These are phyloP conservation scores for Phytopythium montanum DNA, from an alignment of 352 stramenopile genomes.

Conservation along the genomic window DNA sequence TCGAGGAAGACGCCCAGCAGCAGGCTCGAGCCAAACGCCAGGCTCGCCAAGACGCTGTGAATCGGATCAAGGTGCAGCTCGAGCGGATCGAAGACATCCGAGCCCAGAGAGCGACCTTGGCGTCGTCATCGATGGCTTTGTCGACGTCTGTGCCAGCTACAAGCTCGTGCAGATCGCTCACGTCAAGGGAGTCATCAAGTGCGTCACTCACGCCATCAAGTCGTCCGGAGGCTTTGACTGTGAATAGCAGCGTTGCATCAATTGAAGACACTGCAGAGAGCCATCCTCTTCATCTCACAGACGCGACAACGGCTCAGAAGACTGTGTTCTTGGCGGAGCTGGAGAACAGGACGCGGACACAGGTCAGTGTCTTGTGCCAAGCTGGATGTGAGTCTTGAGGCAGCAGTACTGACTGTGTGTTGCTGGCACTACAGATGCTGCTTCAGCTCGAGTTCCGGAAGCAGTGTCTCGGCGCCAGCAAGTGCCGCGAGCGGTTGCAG, in stretches of 20 bases:
- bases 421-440: conserved; percentile 25
- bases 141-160: background rate
- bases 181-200: conserved; percentile 1
- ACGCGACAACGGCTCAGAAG: background rate
- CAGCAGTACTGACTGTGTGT: background rate
- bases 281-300: background rate
- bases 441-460: conserved; percentile 31
- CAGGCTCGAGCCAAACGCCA: conserved; percentile 12
- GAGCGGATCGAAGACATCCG: conserved; percentile 35
- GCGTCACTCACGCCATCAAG: background rate
- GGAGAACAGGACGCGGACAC: conserved; percentile 15
- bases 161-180: background rate
- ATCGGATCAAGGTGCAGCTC: conserved; percentile 34
- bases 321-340: conserved; percentile 14
- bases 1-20: conserved; percentile 28
- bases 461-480: conserved; percentile 21
- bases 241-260: too few species aligned
- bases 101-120: background rate
- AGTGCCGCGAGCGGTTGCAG: conserved; percentile 21
- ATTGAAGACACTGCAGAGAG: background rate
- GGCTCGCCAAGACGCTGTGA: conserved; percentile 19
- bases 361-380: background rate
- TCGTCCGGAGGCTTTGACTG: background rate
- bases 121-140: conserved; percentile 11
- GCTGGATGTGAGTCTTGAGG: too few species aligned